Evolutionary conservation across 2,329 filamentous ascomycete species (phyloP).

Genomic region (Oidium heveae): DNA sequence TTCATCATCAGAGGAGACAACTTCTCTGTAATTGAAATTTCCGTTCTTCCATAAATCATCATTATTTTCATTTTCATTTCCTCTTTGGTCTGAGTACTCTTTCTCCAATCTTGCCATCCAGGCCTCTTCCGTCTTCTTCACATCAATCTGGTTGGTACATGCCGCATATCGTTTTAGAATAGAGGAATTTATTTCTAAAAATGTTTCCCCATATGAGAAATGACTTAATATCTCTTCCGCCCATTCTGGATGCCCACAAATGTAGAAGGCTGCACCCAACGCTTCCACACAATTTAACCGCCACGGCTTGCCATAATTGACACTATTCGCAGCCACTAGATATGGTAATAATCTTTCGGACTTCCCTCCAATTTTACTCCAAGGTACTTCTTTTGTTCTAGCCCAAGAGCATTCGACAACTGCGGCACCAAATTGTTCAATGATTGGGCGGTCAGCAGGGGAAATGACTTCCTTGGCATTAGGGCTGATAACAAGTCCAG

Average conservation of each 20-base stretch:
- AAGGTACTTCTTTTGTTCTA: slow-evolving; percentile 71
- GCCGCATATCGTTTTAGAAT: slow-evolving; percentile 66
- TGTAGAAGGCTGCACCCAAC: slow-evolving; percentile 73
- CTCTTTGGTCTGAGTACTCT: slow-evolving; percentile 63
- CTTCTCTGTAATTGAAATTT: slow-evolving; percentile 48
- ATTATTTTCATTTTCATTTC: slow-evolving; percentile 29
- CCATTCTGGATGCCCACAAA: slow-evolving; percentile 82
- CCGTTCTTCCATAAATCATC: slow-evolving; percentile 76
- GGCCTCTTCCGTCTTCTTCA: slow-evolving; percentile 63
- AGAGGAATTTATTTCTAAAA: slow-evolving; percentile 71
- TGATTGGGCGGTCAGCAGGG: slow-evolving; percentile 53
- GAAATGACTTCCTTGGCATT: slow-evolving; percentile 74
- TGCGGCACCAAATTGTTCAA: slow-evolving; percentile 76
- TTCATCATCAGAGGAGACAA: slow-evolving; percentile 27
- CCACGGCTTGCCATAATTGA: slow-evolving; percentile 95
- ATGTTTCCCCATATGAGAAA: slow-evolving; percentile 72
- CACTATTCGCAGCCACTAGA: slow-evolving; percentile 83
- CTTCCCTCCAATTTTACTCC: slow-evolving; percentile 73
- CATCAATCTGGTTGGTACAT: slow-evolving; percentile 52
- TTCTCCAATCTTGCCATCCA: slow-evolving; percentile 80
- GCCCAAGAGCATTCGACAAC: slow-evolving; percentile 98
- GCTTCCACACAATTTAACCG: slow-evolving; percentile 89
- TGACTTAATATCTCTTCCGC: slow-evolving; percentile 58
- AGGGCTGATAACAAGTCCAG: slow-evolving; percentile 79
- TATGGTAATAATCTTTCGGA: slow-evolving; percentile 82